A percentile compares a stretch with the other conserved stretches of the same genome.
Conservation (phyloP, 2,329 filamentous ascomycete genomes). For the Aureobasidium sp. region DNA sequence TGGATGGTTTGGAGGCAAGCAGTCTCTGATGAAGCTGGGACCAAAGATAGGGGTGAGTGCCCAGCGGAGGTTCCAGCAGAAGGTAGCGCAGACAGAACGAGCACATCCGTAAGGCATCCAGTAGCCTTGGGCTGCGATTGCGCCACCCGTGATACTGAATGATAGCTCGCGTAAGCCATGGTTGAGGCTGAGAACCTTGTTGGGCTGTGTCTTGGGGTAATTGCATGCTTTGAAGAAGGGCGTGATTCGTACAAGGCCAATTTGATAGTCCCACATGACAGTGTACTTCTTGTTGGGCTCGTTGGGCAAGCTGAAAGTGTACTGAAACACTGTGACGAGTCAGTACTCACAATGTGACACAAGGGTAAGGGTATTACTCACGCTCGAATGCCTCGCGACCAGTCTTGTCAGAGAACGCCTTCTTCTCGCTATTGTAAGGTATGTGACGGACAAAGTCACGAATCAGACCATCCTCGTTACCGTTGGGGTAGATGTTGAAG, state of each 20-base stretch:
- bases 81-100: conserved; percentile 77
- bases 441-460: conserved; percentile 55
- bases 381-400: conserved; percentile 84
- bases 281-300: conserved; percentile 55
- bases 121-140: conserved; percentile 87
- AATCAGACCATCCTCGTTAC: conserved; percentile 34
- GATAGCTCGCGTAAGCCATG: conserved; percentile 77
- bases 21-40: conserved; percentile 65
- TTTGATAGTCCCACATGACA: conserved; percentile 96
- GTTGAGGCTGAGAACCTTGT: conserved; percentile 63
- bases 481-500: conserved; percentile 61
- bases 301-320: conserved; percentile 65
- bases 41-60: conserved; percentile 90
- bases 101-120: conserved; percentile 93
- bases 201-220: conserved; percentile 86
- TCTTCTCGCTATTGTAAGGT: conserved; percentile 92
- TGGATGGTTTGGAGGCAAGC: conserved; percentile 55
- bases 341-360: conserved; percentile 7
- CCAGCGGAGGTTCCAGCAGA: conserved; percentile 76
- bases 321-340: conserved; percentile 62
- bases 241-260: conserved; percentile 87
- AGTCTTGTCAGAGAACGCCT: conserved; percentile 77
- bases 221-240: conserved; percentile 88
- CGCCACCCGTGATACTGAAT: conserved; percentile 89
- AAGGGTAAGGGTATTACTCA: conserved; percentile 32